phyloP scores from a whole-genome alignment of 768 basidiomycete species.

The Glaciozyma martinii region DNA sequence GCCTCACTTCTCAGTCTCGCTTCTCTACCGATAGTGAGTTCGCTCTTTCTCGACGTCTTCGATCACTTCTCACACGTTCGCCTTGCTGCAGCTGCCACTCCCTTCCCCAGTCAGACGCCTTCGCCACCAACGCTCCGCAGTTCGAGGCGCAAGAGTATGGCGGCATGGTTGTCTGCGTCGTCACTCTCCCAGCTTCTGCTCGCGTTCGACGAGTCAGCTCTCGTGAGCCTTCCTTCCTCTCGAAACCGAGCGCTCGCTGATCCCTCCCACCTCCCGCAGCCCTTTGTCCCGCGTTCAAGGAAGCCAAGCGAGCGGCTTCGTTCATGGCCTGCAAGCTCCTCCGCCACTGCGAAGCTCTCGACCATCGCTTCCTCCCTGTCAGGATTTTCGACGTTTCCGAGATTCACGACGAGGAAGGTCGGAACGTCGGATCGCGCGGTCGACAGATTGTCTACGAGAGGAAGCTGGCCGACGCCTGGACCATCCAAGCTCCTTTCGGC shows the following conservation, averaged over 20 bases:
- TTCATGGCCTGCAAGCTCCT: conserved; percentile 9
- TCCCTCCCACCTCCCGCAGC: not conserved
- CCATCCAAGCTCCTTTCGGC: not conserved
- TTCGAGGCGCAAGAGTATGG: not conserved
- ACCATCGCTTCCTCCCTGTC: conserved; percentile 10
- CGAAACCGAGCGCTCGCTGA: not conserved
- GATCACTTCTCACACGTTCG: not conserved
- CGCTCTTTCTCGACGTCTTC: not conserved
- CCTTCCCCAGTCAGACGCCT: conserved; percentile 12
- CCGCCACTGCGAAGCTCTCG: not conserved
- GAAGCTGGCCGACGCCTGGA: not conserved
- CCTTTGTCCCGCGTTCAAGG: not conserved
- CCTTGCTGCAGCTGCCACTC: conserved; percentile 2
- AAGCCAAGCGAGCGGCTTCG: conserved; percentile 5
- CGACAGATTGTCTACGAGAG: conserved; percentile 12
- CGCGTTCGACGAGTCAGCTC: conserved; percentile 2
- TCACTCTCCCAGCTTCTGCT: not conserved
- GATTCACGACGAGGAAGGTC: conserved; percentile 1
- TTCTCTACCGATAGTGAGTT: conserved; percentile 4
- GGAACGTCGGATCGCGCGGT: conserved; percentile 1
- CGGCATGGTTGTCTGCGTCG: not conserved
- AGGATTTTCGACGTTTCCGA: not conserved
- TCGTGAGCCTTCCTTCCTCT: not conserved
- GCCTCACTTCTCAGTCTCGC: conserved; percentile 8
- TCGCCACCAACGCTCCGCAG: not conserved